Evolutionary conservation across 495 filamentous ascomycete genomes (phyloP).

Genomic region (Neurospora sp.): DNA sequence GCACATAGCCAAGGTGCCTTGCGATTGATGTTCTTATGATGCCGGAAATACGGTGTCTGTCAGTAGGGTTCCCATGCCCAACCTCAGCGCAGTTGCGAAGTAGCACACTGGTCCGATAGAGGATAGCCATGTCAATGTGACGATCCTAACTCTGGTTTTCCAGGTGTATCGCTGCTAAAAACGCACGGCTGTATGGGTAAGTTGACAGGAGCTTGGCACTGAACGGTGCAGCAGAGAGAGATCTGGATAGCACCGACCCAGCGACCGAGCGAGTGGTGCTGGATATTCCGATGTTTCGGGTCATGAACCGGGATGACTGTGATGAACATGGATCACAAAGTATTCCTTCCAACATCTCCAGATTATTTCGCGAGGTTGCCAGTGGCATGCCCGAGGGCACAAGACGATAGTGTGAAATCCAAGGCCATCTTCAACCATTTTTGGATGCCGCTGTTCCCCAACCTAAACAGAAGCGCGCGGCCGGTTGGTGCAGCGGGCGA

Average conservation of each 20-base stretch:
- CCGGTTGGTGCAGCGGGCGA: neutral
- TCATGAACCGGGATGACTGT: neutral
- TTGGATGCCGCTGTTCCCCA: neutral
- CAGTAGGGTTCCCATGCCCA: neutral
- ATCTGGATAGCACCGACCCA: neutral
- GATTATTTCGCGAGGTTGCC: neutral
- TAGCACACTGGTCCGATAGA: neutral
- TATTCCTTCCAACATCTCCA: neutral
- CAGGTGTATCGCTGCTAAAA: neutral
- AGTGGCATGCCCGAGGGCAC: neutral
- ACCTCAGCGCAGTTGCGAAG: neutral
- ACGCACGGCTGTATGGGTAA: neutral
- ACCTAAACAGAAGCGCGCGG: neutral
- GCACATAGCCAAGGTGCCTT: neutral
- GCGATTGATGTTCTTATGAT: neutral
- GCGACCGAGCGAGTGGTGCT: neutral
- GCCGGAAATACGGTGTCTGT: neutral
- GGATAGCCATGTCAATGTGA: neutral
- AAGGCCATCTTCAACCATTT: neutral
- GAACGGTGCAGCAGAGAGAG: neutral
- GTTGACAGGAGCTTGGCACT: neutral
- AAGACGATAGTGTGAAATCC: too few species aligned
- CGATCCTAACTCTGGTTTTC: neutral
- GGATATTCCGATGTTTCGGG: neutral
- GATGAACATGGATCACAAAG: neutral